Evolutionary conservation across 495 filamentous ascomycete species (phyloP).

Genomic region (Penicillium manginii): DNA sequence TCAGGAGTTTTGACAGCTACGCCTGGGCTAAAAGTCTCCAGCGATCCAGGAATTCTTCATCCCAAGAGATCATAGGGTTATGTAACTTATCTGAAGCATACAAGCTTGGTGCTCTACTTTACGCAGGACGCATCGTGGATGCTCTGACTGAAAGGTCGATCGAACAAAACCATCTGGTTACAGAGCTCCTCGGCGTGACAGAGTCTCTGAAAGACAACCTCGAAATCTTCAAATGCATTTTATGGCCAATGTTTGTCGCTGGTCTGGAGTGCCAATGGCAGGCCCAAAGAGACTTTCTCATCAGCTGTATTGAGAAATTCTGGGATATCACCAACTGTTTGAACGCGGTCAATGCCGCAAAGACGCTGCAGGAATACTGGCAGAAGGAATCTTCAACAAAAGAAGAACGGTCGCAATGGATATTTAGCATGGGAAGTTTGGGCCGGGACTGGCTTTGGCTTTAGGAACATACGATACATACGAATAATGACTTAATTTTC

Average conservation of each 20-base stretch:
- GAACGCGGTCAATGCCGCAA: slow-evolving; percentile 42
- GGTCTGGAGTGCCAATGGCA: slow-evolving; percentile 49
- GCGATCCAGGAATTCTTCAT: slow-evolving; percentile 31
- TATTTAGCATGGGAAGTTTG: slow-evolving; percentile 40
- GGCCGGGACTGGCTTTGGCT: slow-evolving; percentile 47
- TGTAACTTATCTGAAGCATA: slow-evolving; percentile 33
- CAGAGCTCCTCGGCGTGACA: slow-evolving; percentile 48
- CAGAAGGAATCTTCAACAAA: slow-evolving; percentile 14
- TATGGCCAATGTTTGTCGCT: slow-evolving; percentile 62
- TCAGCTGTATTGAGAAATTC: slow-evolving; percentile 36
- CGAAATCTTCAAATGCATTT: slow-evolving; percentile 55
- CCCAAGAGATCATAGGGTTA: slow-evolving; percentile 28
- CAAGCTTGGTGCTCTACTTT: slow-evolving; percentile 35
- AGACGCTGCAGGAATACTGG: slow-evolving; percentile 36
- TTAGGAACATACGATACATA: slow-evolving; percentile 15
- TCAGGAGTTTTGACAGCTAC: slow-evolving; percentile 39
- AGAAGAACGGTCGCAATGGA: slow-evolving; percentile 31
- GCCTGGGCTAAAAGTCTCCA: slow-evolving; percentile 37
- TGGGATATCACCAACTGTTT: slow-evolving; percentile 43
- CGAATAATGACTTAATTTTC: slow-evolving; percentile 1
- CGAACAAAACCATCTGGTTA: slow-evolving; percentile 37
- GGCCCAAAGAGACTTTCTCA: slow-evolving; percentile 33
- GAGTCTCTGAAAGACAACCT: slow-evolving; percentile 47
- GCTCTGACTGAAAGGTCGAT: slow-evolving; percentile 21
- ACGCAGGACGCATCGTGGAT: slow-evolving; percentile 39